Percentiles rank a stretch among this genome's conserved stretches.
Conservation (phyloP, 1,284 basidiomycete species). For the Austropuccinia psidii region DNA sequence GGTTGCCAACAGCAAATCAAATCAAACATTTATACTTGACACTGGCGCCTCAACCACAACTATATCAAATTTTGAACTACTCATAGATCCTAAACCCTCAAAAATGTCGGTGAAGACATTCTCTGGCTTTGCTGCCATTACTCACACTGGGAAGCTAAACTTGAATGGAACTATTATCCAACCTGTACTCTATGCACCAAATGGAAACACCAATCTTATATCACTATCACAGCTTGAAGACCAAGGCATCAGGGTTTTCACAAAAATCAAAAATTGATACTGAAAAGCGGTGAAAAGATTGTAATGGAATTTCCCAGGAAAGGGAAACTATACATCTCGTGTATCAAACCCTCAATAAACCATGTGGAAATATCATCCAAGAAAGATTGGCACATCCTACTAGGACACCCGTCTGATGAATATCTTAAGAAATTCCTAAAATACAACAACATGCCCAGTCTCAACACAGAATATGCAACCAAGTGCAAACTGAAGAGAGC, state of each 20-base stretch:
- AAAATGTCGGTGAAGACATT: too few relatives aligned
- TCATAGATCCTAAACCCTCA: too few relatives aligned
- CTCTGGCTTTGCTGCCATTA: background rate
- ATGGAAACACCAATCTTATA: background rate
- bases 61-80: too few relatives aligned
- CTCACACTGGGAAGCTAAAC: background rate
- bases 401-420: background rate
- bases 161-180: background rate
- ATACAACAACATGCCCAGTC: background rate
- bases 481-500: background rate
- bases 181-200: background rate
- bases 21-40: too few relatives aligned
- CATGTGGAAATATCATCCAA: too few relatives aligned
- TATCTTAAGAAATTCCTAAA: conserved; percentile 4
- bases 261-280: background rate
- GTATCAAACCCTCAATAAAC: too few relatives aligned
- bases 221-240: conserved; percentile 3
- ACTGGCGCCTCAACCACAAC: too few relatives aligned
- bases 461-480: too few relatives aligned
- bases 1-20: too few relatives aligned
- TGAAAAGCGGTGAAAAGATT: background rate
- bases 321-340: background rate
- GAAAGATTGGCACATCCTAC: background rate
- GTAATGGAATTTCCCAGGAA: background rate
- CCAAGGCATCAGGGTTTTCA: background rate